Conservation (phyloP, 106 monocot genomes). For the Agapanthus africanus region DNA sequence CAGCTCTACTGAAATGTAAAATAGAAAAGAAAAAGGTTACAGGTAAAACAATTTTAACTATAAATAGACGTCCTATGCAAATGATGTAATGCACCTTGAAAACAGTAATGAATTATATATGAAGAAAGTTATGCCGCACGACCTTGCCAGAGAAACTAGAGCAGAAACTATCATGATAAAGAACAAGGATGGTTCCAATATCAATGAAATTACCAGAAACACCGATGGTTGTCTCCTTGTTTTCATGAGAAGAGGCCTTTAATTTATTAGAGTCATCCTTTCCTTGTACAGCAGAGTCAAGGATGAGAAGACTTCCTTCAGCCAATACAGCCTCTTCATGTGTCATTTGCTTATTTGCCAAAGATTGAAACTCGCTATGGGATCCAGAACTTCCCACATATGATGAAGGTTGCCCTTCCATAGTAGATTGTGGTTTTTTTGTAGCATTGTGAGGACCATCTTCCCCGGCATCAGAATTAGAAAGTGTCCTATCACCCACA, state of each 20-base stretch:
- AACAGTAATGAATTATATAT: background rate
- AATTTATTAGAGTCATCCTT: background rate
- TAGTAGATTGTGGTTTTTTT: background rate
- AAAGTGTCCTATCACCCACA: background rate
- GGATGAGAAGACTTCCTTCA: background rate
- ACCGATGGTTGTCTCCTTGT: background rate
- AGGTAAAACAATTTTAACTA: background rate
- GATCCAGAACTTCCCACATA: slow-evolving; percentile 2
- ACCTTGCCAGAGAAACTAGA: background rate
- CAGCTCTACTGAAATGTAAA: no score
- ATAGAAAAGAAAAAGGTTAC: background rate
- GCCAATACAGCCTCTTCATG: background rate
- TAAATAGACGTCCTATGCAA: background rate
- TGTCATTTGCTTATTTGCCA: slow-evolving; percentile 4
- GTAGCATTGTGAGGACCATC: background rate
- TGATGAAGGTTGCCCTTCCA: background rate
- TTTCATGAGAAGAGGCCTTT: background rate
- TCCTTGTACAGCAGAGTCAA: background rate
- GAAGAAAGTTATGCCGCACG: background rate
- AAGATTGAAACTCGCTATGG: slow-evolving; percentile 3
- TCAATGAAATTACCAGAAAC: slow-evolving; percentile 7
- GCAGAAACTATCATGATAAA: background rate
- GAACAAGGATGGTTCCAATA: background rate
- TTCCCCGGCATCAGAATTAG: background rate
- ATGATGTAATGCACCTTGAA: background rate